Evolutionary conservation across 2,329 filamentous ascomycete species (phyloP).

Genomic region (Mycosphaerella sp.): DNA sequence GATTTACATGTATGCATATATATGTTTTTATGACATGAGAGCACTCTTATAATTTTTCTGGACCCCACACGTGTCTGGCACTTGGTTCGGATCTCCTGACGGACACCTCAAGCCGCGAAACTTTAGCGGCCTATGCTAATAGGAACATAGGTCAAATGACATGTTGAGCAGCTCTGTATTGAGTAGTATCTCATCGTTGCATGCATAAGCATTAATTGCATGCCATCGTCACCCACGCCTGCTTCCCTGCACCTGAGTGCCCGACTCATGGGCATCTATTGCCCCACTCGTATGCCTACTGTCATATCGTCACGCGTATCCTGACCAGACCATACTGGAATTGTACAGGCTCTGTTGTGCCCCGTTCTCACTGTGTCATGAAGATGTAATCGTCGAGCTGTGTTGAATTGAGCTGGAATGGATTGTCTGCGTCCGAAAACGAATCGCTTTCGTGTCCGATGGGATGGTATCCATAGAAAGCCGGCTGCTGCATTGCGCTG

Average conservation of each 20-base stretch:
- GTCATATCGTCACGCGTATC: neutral
- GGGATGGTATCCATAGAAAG: slow-evolving; percentile 19
- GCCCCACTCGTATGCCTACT: neutral
- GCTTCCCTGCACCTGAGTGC: neutral
- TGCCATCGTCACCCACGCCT: neutral
- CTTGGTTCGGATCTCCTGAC: too few relatives aligned
- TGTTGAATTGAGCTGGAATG: slow-evolving; percentile 18
- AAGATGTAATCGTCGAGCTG: slow-evolving; percentile 22
- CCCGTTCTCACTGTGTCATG: slow-evolving; percentile 14
- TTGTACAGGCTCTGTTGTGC: too few relatives aligned
- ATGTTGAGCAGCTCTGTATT: too few relatives aligned
- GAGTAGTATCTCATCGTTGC: too few relatives aligned
- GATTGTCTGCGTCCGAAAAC: slow-evolving; percentile 21
- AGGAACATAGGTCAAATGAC: too few relatives aligned
- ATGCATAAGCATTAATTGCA: neutral
- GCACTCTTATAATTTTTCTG: neutral
- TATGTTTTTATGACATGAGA: neutral
- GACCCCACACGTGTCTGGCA: neutral
- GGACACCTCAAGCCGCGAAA: too few relatives aligned
- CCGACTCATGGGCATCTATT: neutral
- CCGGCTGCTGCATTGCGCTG: slow-evolving; percentile 8
- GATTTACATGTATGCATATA: neutral
- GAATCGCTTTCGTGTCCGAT: slow-evolving; percentile 16
- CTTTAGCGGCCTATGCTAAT: too few relatives aligned
- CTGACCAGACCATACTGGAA: too few relatives aligned